phyloP scores from a whole-genome alignment of 2,329 filamentous ascomycete genomes.

The Fusarium caatingaense region DNA sequence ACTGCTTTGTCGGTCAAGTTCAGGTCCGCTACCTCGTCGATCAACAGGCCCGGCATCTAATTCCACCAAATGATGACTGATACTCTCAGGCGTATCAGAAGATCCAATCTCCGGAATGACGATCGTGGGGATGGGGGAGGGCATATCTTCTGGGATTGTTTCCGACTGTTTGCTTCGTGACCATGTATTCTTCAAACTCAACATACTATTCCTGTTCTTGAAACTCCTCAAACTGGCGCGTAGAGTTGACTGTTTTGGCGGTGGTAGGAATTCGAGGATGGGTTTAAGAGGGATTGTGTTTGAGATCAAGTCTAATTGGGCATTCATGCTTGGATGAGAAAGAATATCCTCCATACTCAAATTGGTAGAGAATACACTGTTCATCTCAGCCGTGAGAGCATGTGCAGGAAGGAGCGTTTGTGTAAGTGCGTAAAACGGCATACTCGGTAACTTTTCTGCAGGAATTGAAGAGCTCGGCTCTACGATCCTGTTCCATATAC shows the following conservation, averaged over 20 bases:
- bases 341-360: constrained; percentile 62
- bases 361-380: constrained; percentile 54
- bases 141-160: background rate
- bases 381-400: constrained; percentile 59
- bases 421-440: constrained; percentile 64
- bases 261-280: background rate
- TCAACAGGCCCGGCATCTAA: background rate
- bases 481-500: constrained; percentile 59
- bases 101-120: constrained; percentile 8
- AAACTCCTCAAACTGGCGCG: constrained; percentile 40
- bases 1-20: too few relatives aligned
- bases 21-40: constrained; percentile 22
- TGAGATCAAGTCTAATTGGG: constrained; percentile 59
- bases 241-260: constrained; percentile 7
- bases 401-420: constrained; percentile 62
- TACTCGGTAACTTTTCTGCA: constrained; percentile 56
- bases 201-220: constrained; percentile 40
- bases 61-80: constrained; percentile 2
- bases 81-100: constrained; percentile 4
- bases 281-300: constrained; percentile 37
- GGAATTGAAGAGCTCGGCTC: constrained; percentile 55
- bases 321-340: constrained; percentile 61
- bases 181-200: constrained; percentile 45
- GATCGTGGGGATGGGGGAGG: constrained; percentile 3
- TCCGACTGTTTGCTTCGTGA: constrained; percentile 36